These are phyloP conservation scores for Narthecium ossifragum DNA, from an alignment of 106 monocot genomes.

Conservation along the genomic window DNA sequence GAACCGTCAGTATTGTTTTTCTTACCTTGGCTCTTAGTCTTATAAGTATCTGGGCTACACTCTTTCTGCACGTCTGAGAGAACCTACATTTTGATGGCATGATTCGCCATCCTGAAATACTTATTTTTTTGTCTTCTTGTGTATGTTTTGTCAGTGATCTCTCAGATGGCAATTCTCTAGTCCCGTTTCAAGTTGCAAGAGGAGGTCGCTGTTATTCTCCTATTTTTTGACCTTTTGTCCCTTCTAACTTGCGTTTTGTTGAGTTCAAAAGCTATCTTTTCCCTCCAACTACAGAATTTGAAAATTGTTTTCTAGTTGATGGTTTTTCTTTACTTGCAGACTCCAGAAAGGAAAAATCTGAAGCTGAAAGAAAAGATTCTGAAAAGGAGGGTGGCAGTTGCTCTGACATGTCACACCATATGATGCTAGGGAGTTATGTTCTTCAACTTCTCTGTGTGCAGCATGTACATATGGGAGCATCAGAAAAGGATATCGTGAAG, in stretches of 20 bases:
- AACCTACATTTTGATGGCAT: not conserved
- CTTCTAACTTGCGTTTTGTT: not conserved
- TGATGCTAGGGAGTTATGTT: slow-evolving; percentile 65
- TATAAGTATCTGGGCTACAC: no score
- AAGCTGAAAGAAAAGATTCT: slow-evolving; percentile 7
- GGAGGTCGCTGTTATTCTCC: slow-evolving; percentile 20
- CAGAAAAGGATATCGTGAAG: slow-evolving; percentile 24
- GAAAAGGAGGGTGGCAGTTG: slow-evolving; percentile 3
- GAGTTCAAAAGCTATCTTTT: no score
- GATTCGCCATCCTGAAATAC: not conserved
- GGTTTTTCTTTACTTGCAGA: slow-evolving; percentile 3
- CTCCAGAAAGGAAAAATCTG: slow-evolving; percentile 7
- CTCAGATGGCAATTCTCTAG: slow-evolving; percentile 3
- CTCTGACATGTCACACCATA: slow-evolving; percentile 23
- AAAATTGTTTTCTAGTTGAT: no score
- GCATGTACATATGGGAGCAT: slow-evolving; percentile 51
- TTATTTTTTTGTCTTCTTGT: not conserved
- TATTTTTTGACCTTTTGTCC: not conserved
- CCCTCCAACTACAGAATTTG: no score
- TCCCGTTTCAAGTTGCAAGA: slow-evolving; percentile 17
- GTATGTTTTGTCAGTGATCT: slow-evolving; percentile 16
- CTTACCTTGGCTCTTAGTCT: no score
- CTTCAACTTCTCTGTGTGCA: slow-evolving; percentile 60
- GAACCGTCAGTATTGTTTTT: slow-evolving; percentile 25
- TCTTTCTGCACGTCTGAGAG: not conserved